phyloP scores from a whole-genome alignment of 148 eudicot species.

The Rhododendron ovatum region DNA sequence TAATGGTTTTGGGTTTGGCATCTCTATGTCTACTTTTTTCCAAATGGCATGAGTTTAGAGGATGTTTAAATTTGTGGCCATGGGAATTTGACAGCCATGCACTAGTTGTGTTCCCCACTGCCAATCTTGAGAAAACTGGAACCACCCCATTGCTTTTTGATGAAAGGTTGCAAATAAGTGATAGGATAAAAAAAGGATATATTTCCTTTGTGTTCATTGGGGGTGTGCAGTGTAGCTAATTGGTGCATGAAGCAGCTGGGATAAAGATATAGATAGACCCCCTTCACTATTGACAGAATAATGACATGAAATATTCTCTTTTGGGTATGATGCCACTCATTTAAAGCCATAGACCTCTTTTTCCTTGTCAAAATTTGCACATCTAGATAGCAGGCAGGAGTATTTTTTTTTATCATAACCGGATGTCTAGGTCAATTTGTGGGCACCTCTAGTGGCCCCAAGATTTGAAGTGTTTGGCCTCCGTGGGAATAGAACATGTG shows the following conservation, averaged over 20 bases:
- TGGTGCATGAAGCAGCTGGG: background rate
- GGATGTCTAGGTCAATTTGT: no score
- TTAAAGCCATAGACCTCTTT: background rate
- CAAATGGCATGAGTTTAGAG: background rate
- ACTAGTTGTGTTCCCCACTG: no score
- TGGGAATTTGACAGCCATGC: background rate
- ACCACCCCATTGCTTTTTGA: background rate
- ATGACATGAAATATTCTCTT: background rate
- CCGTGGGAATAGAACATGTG: no score
- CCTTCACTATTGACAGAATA: background rate
- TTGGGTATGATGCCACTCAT: background rate
- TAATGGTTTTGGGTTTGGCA: slow-evolving; percentile 8
- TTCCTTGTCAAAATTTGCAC: background rate
- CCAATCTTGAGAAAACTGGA: background rate
- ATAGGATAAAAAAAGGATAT: background rate
- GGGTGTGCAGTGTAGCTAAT: background rate
- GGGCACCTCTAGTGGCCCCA: no score
- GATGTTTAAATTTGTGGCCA: slow-evolving; percentile 5
- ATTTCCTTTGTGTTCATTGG: background rate
- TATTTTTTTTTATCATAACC: no score
- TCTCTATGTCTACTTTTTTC: background rate
- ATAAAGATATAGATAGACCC: background rate
- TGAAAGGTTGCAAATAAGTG: background rate
- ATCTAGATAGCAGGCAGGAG: background rate
- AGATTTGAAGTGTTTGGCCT: no score